Evolutionary conservation across 192 early-diverging fungal species (phyloP).

Genomic region (Backusella australiensis): DNA sequence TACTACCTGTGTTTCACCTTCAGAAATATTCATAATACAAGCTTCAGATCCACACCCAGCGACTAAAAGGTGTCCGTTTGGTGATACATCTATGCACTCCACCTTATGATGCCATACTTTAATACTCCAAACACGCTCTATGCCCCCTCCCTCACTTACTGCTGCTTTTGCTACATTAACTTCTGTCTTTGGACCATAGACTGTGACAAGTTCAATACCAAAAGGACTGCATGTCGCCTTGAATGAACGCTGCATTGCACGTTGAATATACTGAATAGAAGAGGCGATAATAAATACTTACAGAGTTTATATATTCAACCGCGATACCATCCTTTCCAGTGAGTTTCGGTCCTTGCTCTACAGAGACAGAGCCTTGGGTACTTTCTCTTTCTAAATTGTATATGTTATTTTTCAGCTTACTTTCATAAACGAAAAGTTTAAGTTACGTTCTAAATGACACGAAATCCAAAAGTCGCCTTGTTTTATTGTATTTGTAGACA

Average conservation of each 20-base stretch:
- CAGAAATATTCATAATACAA: constrained; percentile 37
- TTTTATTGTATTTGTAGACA: constrained; percentile 26
- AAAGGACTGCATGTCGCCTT: constrained; percentile 33
- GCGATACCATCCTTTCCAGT: constrained; percentile 41
- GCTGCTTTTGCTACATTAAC: constrained; percentile 8
- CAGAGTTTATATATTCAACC: constrained; percentile 40
- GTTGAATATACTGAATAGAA: background rate
- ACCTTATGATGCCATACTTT: constrained; percentile 19
- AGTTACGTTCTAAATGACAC: constrained; percentile 42
- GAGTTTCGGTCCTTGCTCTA: constrained; percentile 25
- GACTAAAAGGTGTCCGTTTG: constrained; percentile 44
- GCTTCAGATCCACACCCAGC: constrained; percentile 38
- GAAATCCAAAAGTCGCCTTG: constrained; percentile 51
- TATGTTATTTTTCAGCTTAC: background rate
- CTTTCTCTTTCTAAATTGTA: constrained; percentile 38
- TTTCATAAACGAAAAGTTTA: background rate
- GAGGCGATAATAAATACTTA: constrained; percentile 14
- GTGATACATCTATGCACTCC: constrained; percentile 45
- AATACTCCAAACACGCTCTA: background rate
- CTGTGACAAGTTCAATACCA: constrained; percentile 25
- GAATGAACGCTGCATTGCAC: constrained; percentile 38
- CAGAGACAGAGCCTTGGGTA: constrained; percentile 40
- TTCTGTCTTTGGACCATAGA: constrained; percentile 39
- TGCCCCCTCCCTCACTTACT: background rate
- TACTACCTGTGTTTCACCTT: constrained; percentile 39